Evolutionary conservation across 805 yeast species (phyloP).

Genomic region (Zygoascus ofunaensis): DNA sequence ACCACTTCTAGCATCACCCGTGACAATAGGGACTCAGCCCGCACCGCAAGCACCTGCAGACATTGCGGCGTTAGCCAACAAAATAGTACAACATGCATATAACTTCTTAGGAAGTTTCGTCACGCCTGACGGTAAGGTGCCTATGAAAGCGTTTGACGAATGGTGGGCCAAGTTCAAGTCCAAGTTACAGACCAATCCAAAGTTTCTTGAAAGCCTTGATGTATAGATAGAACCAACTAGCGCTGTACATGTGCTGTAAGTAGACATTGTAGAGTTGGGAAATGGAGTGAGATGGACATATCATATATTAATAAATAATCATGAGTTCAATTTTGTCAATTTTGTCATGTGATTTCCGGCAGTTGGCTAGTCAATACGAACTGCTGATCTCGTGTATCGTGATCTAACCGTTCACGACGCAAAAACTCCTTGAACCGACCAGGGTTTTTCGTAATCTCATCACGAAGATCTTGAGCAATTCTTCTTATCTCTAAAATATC

Average conservation of each 20-base stretch:
- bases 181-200: slow-evolving; percentile 71
- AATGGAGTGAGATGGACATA: too few relatives aligned
- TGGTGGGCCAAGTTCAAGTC: slow-evolving; percentile 91
- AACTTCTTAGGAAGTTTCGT: slow-evolving; percentile 84
- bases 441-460: background rate
- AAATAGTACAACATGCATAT: slow-evolving; percentile 86
- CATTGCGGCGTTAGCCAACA: slow-evolving; percentile 65
- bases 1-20: background rate
- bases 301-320: too few relatives aligned
- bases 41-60: slow-evolving; percentile 32
- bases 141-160: slow-evolving; percentile 76
- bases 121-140: slow-evolving; percentile 70
- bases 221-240: slow-evolving; percentile 13
- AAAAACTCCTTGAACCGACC: background rate
- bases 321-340: too few relatives aligned
- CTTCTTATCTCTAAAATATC: background rate
- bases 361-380: background rate
- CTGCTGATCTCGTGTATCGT: background rate
- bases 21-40: too few relatives aligned
- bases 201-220: slow-evolving; percentile 50
- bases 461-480: background rate
- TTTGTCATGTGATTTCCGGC: too few relatives aligned
- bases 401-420: background rate
- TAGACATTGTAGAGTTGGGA: too few relatives aligned
- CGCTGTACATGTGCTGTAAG: too few relatives aligned